Base-by-base conservation (phyloP, 1,284 basidiomycete species). In the Coniferiporia sulphurascens region DNA sequence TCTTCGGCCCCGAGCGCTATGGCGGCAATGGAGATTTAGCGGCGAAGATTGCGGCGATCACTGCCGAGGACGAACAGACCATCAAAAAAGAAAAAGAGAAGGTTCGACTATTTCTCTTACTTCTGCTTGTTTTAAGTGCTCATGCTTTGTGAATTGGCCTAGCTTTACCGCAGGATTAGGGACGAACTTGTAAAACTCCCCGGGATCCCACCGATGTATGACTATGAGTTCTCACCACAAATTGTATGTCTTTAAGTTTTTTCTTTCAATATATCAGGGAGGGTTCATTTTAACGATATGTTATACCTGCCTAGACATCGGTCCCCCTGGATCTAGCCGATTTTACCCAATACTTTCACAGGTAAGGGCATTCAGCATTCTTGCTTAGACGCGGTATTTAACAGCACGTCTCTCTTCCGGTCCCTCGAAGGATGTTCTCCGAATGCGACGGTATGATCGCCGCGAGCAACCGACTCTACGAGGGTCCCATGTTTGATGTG, bases 191-290 rank as follows among this genome's bases (percentile, higher is more conserved):
- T 60, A 9, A 44, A 52, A 45, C 13, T 56, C 3, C 54, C 55
- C 5, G 59, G 59, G 6, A 41, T 60, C 21, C 54, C 50, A 6
- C 55, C 48, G 19, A 61, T 61, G 60, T 54, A 61, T 50, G 55
- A 61, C 22, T 61, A 61, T 36, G 60, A 61, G 13, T 36, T 51
- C 17, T 7, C 15, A 2, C 50, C 60, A 4, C 60, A 61, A 32
- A 48, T 52, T 17, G 60, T 61, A 46, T 4, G 54, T 27, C 36
- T 12, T 4, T 27, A 10, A n/a, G n/a, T n/a, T 41, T 5, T 50
- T 17, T 8, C 9, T n/a, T 15, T 41, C 19, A 12, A 22, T 19
- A 45, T 9, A 3, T 2, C 27, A 2, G 5, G 5, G 3, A 27
- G 3, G 3, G 27, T 3, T 27, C 27, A 27, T 27, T 27, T 3